These are phyloP conservation scores for Noccaea caerulescens DNA, from an alignment of 345 rosid species.

Conservation along the genomic window DNA sequence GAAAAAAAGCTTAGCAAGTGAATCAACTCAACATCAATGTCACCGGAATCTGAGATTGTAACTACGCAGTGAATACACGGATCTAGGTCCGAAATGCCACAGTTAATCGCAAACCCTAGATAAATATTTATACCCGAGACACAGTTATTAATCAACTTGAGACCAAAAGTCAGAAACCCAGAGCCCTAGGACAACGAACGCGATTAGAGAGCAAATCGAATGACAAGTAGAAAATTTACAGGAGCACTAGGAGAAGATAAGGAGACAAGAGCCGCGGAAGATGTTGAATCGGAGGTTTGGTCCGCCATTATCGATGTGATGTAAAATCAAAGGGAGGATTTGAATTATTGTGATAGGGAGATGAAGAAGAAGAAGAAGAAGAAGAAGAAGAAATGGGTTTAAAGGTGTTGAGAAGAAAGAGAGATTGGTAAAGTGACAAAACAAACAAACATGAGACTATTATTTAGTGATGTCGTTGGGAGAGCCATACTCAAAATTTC, in stretches of 20 bases:
- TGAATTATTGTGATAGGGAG: background rate
- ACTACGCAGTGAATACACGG: slow-evolving; percentile 14
- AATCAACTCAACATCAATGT: slow-evolving; percentile 17
- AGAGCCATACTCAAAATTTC: slow-evolving; percentile 29
- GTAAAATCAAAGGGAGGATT: background rate
- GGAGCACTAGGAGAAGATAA: slow-evolving; percentile 52
- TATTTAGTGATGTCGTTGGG: slow-evolving; percentile 36
- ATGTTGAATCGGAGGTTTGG: slow-evolving; percentile 55
- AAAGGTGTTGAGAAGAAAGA: background rate
- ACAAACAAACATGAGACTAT: slow-evolving; percentile 32
- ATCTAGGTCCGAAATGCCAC: slow-evolving; percentile 30
- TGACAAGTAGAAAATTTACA: slow-evolving; percentile 20
- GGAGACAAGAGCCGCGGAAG: slow-evolving; percentile 51
- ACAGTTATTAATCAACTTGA: background rate
- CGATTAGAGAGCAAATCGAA: slow-evolving; percentile 10
- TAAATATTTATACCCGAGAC: background rate
- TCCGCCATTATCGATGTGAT: slow-evolving; percentile 51
- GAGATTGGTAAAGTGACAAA: slow-evolving; percentile 41
- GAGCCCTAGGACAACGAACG: slow-evolving; percentile 9
- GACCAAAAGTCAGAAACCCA: slow-evolving; percentile 7
- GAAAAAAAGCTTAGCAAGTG: background rate
- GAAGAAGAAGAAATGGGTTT: background rate
- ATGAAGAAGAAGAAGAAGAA: slow-evolving; percentile 11
- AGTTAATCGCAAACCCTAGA: slow-evolving; percentile 7
- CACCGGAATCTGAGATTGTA: background rate